A percentile compares a stretch with the other conserved stretches of the same genome.
Evolutionary conservation across 179 eudicot genomes (phyloP).

Genomic region (Carnegiea gigantea): DNA sequence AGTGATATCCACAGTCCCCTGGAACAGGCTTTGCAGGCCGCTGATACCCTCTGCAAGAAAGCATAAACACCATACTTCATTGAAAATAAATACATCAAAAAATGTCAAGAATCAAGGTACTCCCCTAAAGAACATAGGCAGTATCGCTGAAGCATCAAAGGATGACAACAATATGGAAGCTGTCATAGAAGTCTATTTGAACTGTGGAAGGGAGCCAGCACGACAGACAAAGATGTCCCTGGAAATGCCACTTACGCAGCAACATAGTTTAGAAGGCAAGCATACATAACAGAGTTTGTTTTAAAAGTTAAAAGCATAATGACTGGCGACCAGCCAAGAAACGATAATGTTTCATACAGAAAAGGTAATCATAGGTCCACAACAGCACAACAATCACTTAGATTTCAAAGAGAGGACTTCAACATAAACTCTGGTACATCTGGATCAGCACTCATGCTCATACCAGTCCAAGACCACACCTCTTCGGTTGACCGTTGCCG

Average conservation of each 20-base stretch:
- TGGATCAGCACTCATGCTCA: not conserved
- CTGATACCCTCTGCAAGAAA: conserved; percentile 64
- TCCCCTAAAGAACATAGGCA: not conserved
- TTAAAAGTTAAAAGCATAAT: not conserved
- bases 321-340: not conserved
- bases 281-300: not conserved
- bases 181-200: not conserved
- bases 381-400: conserved; percentile 1
- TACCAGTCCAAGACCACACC: not conserved
- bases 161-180: not conserved
- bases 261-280: not conserved
- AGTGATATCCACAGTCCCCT: conserved; percentile 91
- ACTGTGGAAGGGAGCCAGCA: not conserved
- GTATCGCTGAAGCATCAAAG: not conserved
- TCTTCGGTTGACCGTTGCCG: not conserved
- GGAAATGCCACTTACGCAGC: not conserved
- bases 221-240: not conserved
- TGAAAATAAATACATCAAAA: not conserved
- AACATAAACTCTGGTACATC: not conserved
- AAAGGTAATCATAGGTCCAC: not conserved
- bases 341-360: conserved; percentile 4
- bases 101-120: not conserved
- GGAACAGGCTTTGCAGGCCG: conserved; percentile 92
- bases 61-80: not conserved
- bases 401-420: not conserved